A percentile compares a stretch with the other conserved stretches of the same genome.
phyloP scores from a whole-genome alignment of 768 basidiomycete genomes.

The Paxillus ammoniavirescens region DNA sequence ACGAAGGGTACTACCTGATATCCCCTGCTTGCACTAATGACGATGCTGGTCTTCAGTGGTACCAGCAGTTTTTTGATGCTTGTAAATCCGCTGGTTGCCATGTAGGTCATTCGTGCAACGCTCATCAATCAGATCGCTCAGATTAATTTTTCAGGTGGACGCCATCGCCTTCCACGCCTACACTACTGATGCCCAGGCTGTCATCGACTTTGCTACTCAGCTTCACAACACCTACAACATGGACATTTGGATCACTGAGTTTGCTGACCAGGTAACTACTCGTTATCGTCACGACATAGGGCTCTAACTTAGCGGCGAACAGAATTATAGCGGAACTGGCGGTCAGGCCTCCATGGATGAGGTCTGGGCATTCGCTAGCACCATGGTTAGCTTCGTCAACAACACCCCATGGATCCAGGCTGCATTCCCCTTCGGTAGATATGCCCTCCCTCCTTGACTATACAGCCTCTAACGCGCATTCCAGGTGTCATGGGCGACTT shows the following conservation, averaged over 20 bases:
- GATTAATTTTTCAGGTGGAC: constrained; percentile 43
- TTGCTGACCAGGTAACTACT: constrained; percentile 57
- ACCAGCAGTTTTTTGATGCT: constrained; percentile 49
- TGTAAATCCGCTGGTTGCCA: constrained; percentile 45
- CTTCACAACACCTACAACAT: constrained; percentile 43
- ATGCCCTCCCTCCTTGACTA: neutral
- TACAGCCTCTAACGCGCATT: constrained; percentile 7
- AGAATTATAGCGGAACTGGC: constrained; percentile 53
- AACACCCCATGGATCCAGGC: constrained; percentile 28
- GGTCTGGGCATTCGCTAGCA: constrained; percentile 45
- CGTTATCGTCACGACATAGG: neutral
- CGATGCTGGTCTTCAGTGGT: constrained; percentile 60
- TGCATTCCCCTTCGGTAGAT: constrained; percentile 63
- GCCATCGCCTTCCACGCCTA: constrained; percentile 69
- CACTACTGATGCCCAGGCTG: constrained; percentile 41
- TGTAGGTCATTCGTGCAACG: constrained; percentile 37
- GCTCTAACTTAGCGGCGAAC: constrained; percentile 3
- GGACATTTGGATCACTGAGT: constrained; percentile 63
- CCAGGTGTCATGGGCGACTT: constrained; percentile 53
- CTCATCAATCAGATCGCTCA: neutral
- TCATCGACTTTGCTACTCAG: constrained; percentile 51
- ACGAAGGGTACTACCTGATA: constrained; percentile 54
- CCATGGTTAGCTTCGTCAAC: constrained; percentile 44
- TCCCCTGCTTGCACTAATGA: constrained; percentile 70
- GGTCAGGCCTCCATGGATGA: constrained; percentile 35